Percentiles rank a stretch among this genome's conserved stretches.
Evolutionary conservation across 2,329 filamentous ascomycete species (phyloP).

Genomic region (Cyclaneusma minus): DNA sequence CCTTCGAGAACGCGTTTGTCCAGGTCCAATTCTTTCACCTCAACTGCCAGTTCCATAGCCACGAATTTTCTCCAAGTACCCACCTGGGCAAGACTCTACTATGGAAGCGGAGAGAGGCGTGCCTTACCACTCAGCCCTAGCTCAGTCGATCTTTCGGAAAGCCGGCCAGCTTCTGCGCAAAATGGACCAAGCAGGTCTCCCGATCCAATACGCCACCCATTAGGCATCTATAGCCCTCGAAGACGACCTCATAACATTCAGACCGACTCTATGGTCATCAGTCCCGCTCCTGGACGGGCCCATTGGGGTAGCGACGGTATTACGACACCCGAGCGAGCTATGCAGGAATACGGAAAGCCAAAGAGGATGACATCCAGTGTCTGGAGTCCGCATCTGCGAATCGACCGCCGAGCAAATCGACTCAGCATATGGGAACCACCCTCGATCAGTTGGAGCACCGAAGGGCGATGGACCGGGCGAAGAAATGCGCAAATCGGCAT

Average conservation of each 20-base stretch:
- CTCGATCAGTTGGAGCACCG: conserved; percentile 46
- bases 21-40: conserved; percentile 17
- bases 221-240: conserved; percentile 29
- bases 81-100: conserved; percentile 46
- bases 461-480: conserved; percentile 43
- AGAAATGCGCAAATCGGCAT: conserved; percentile 61
- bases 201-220: conserved; percentile 30
- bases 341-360: conserved; percentile 12
- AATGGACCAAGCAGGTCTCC: conserved; percentile 27
- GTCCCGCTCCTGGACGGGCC: conserved; percentile 13
- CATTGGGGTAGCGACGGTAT: conserved; percentile 9
- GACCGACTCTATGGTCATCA: conserved; percentile 28
- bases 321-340: conserved; percentile 6
- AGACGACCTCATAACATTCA: conserved; percentile 26
- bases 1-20: conserved; percentile 39
- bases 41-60: conserved; percentile 24
- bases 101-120: conserved; percentile 49
- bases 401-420: conserved; percentile 42
- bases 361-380: conserved; percentile 41
- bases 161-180: conserved; percentile 15
- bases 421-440: conserved; percentile 59
- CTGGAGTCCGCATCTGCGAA: conserved; percentile 59
- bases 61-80: conserved; percentile 28
- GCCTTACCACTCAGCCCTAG: no score
- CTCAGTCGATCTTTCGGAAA: conserved; percentile 29